Evolutionary conservation across 208 protist genomes (phyloP), one percentile per base, ranked within the genome.

Genomic region (Leishmania arabica): DNA sequence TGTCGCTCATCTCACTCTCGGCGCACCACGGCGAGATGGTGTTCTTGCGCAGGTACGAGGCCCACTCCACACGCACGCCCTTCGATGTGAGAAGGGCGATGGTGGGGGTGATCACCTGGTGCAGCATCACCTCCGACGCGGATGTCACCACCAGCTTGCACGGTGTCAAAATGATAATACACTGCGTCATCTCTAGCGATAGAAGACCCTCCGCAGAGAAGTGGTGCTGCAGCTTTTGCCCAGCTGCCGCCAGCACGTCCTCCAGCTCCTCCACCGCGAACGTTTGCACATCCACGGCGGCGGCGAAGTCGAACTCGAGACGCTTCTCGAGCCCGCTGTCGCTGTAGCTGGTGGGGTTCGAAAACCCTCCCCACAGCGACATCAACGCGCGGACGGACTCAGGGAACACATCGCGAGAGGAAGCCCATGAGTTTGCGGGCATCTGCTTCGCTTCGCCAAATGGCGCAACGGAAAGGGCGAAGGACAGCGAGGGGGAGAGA

Each of bases 321-420:
- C 94, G 92, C 85, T 97, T 97, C 83, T 97, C 92, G 37, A 95
- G 83, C 1, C 90, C 89, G 72, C 89, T 88, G 83, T 95, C 93
- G 77, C 64, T 87, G 80, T 83, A 82, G 58, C 74, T 75, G 7
- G 87, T 89, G 17, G 92, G 84, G 69, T 76, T 78, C 21, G 82
- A 87, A 78, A 95, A 97, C 51, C 92, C 94, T 58, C 94, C 92
- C 93, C 94, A 97, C 34, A 95, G 86, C 49, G 94, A 89, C 94
- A 97, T 95, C 49, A 97, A 76, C 60, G 82, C 91, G 79, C 95
- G 94, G 34, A 97, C 94, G 2, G 93, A 96, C 64, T 90, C 81
- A 2, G 94, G 94, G 74, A 92, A 90, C 76, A 87, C 88, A 72
- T 92, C 90, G 65, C 85, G 89, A 27, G 88, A 83, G 34, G 87